Evolutionary conservation across 495 filamentous ascomycete species (phyloP), one percentile per base, ranked within the genome.

Genomic region (Viridothelium virens): DNA sequence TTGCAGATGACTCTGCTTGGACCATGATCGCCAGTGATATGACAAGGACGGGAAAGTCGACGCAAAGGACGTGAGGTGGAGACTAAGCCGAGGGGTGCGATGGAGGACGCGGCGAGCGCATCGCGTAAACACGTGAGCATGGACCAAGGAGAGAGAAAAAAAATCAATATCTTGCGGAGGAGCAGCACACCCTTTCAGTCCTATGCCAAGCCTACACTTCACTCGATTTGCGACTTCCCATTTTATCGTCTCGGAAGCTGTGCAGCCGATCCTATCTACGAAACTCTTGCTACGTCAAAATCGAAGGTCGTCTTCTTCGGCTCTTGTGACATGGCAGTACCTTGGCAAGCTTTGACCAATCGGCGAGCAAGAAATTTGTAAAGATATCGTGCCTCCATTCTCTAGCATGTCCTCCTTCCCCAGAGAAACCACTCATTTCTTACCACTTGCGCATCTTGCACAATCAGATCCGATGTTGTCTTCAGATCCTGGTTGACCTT

Each of bases 1-100:
- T 81, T 9, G 85, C 86, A 14, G 93, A 96, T 10, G 92, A 94
- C 76, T 96, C 91, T 64, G 82, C 83, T 75, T 84, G 66, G 18
- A 70, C 72, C 77, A 79, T 79, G 65, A 63, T 72, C 61, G 31
- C 11, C 31, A 36, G 14, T 31, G 18, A 31, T 18, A 36, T 31
- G 31, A 59, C 7, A 18, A 31, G 14, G 6, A 33, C 14, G 3
- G 36, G 18, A 5, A 18, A n/a, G 6, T 7, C 36, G 11, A 6
- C 3, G 3, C 31, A 10, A 10, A 59, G 18, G 53, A 59, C 31
- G 41, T 18, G 41, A 5, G 37, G 61, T 11, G 6, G 10, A 11
- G 18, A n/a, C 14, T 18, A 5, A 18, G 6, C 37, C 18, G 6
- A 41, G 41, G 7, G 37, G 14, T 33, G 41, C 4, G 25, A 37